Evolutionary conservation across 257 asterid genomes (phyloP).

Genomic region (Solanum acaule): DNA sequence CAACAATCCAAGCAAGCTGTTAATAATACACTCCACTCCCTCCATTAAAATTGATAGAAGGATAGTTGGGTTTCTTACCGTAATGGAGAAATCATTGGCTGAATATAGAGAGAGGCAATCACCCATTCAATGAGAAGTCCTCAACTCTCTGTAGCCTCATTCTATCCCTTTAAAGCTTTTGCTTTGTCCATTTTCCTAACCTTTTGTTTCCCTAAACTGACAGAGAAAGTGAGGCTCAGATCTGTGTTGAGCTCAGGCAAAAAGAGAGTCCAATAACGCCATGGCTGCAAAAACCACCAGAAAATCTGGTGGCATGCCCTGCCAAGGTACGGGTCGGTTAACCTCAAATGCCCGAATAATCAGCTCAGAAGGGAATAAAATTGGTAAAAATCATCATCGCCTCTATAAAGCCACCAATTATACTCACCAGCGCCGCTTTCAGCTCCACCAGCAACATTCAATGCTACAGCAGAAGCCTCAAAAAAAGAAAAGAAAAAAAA

Average conservation of each 20-base stretch:
- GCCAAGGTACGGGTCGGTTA: constrained; percentile 34
- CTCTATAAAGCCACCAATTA: background rate
- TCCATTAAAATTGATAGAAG: background rate
- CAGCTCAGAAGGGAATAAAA: background rate
- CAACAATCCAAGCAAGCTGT: background rate
- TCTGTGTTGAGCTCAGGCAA: background rate
- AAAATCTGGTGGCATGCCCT: constrained; percentile 20
- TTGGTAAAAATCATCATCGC: background rate
- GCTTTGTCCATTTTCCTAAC: background rate
- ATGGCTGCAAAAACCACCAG: constrained; percentile 12
- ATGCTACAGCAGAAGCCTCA: too few relatives aligned
- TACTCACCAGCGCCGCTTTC: background rate
- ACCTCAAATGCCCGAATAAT: background rate
- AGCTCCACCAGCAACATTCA: background rate
- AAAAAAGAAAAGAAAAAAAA: too few relatives aligned
- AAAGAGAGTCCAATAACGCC: background rate
- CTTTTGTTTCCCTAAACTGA: background rate
- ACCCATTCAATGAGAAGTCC: constrained; percentile 24
- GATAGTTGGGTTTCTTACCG: background rate
- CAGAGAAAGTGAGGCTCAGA: background rate
- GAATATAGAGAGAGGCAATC: constrained; percentile 39
- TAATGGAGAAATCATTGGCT: constrained; percentile 13
- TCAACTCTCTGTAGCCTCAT: background rate
- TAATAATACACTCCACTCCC: background rate
- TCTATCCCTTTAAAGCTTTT: background rate